Evolutionary conservation across 371 early-diverging fungal species (phyloP).

Genomic region (Funneliformis caledonium): DNA sequence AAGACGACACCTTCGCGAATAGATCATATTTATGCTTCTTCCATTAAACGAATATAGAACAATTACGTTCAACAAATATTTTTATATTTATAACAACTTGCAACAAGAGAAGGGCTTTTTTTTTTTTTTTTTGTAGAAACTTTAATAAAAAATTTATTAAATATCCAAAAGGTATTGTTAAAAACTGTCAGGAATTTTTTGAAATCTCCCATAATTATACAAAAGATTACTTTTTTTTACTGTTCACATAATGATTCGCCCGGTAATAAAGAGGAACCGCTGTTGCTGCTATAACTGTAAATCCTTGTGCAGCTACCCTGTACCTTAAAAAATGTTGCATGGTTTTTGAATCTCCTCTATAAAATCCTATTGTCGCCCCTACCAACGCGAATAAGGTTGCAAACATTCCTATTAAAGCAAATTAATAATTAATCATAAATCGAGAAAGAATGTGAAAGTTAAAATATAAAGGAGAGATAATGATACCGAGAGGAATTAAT

Average conservation of each 20-base stretch:
- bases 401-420: conserved; percentile 11
- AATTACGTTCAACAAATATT: too few relatives aligned
- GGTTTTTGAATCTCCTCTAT: conserved; percentile 18
- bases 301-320: conserved; percentile 37
- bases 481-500: conserved; percentile 24
- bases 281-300: conserved; percentile 22
- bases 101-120: too few relatives aligned
- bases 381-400: conserved; percentile 20
- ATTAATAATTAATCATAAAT: neutral
- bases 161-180: neutral
- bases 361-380: conserved; percentile 14
- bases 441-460: neutral
- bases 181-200: neutral
- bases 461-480: neutral
- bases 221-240: neutral
- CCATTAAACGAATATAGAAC: too few relatives aligned
- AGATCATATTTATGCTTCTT: too few relatives aligned
- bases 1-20: too few relatives aligned
- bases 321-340: conserved; percentile 33
- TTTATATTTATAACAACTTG: too few relatives aligned
- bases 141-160: neutral
- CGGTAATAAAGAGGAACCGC: neutral
- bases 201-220: too few relatives aligned
- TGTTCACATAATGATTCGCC: neutral
- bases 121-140: neutral